Base-by-base conservation (phyloP, 2,329 filamentous ascomycete species). In the Claviceps quebecensis region DNA sequence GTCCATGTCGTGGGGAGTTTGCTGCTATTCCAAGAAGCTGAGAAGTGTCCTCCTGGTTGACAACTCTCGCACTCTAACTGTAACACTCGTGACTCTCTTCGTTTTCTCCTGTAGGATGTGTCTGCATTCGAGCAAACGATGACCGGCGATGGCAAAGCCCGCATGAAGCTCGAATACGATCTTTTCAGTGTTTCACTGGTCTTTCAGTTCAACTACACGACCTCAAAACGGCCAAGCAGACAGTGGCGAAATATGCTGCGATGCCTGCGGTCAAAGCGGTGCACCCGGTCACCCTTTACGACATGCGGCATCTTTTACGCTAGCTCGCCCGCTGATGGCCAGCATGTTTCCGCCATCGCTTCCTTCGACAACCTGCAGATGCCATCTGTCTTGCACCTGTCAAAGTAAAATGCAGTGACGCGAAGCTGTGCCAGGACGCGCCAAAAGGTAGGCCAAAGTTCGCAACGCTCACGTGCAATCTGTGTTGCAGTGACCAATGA, bases 141-240 rank as follows among this genome's bases (percentile, higher is more conserved):
- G 29, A 40, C 52, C 6, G 47, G 62, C 17, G 65, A 72, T 45
- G 72, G 70, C 46, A 59, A 63, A 41, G 69, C 69, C 47, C 72
- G 72, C 50, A 70, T 74, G 68, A 69, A 71, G 51, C 68, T 77
- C 52, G 65, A 73, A 55, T 74, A 69, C 57, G 67, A 70, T 56
- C 65, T 78, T n/a, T n/a, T n/a, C n/a, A n/a, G n/a, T n/a, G n/a
- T 17, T 79, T 79, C 68, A 74, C 72, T 57, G 76, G 75, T 49
- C 70, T 69, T 2, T 78, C 76, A 1, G 71, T 79, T 53, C 69
- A 75, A 57, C 70, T 79, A 59, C 65, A 72, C 49, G 68, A 78
- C 52, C 48, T 68, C 45, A 61, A 68, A n/a, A 68, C 65, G 34
- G 69, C 73, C 34, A 67, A 72, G 23, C 62, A 69, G 36, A 63